A percentile compares a stretch with the other conserved stretches of the same genome.
These are phyloP conservation scores for Grosmannia clavigera DNA, from an alignment of 2,329 filamentous ascomycete genomes.

Conservation along the genomic window DNA sequence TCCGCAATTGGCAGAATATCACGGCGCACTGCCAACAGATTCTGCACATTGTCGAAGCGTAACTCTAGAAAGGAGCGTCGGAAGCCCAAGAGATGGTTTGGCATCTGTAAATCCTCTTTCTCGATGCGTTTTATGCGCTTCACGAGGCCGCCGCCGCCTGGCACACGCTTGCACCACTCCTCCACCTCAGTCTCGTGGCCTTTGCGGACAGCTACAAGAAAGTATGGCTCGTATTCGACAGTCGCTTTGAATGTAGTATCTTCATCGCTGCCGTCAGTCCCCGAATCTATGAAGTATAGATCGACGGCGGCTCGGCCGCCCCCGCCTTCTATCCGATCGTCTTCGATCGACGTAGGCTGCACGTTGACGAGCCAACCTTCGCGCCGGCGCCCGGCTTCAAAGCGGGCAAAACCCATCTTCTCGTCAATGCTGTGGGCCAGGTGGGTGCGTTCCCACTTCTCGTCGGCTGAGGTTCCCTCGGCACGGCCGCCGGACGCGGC, in stretches of 20 bases:
- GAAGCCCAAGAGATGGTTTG: slow-evolving; percentile 90
- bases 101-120: slow-evolving; percentile 89
- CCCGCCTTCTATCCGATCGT: slow-evolving; percentile 71
- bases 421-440: slow-evolving; percentile 88
- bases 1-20: slow-evolving; percentile 84
- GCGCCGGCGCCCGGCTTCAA: slow-evolving; percentile 71
- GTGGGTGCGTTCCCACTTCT: slow-evolving; percentile 76
- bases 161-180: slow-evolving; percentile 77
- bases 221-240: slow-evolving; percentile 93
- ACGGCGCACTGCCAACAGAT: slow-evolving; percentile 73
- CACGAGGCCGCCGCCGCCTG: slow-evolving; percentile 65
- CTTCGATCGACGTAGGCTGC: slow-evolving; percentile 77
- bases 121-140: slow-evolving; percentile 67
- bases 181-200: slow-evolving; percentile 87
- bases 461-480: slow-evolving; percentile 83
- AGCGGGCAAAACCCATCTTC: slow-evolving; percentile 83
- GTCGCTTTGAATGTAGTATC: slow-evolving; percentile 90
- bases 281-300: slow-evolving; percentile 92
- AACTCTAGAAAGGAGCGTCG: slow-evolving; percentile 78
- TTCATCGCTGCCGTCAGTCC: slow-evolving; percentile 86
- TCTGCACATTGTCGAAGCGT: slow-evolving; percentile 73
- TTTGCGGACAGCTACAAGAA: slow-evolving; percentile 79
- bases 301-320: slow-evolving; percentile 84
- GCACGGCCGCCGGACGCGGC: slow-evolving; percentile 60
- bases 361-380: slow-evolving; percentile 93